phyloP scores from a whole-genome alignment of 2,329 filamentous ascomycete species.

The Fusarium oxysporum region DNA sequence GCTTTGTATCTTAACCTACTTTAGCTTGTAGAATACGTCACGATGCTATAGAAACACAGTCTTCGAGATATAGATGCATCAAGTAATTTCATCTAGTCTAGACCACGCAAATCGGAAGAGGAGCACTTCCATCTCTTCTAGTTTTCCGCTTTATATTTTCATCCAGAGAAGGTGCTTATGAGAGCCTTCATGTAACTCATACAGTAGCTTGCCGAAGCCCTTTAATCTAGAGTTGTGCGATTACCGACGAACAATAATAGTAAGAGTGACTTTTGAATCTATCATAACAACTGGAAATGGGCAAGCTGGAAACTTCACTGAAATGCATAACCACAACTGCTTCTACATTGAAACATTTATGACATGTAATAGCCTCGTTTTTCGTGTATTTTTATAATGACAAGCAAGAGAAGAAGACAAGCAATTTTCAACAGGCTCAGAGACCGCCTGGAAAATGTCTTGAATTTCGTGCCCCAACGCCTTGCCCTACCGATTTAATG shows the following conservation, averaged over 20 bases:
- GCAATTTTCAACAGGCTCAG: not conserved
- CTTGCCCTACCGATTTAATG: not conserved
- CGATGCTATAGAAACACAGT: not conserved
- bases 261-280: not conserved
- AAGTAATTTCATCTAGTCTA: not conserved
- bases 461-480: not conserved
- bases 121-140: not conserved
- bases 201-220: not conserved
- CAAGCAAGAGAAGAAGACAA: not conserved
- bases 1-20: not conserved
- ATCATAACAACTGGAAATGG: not conserved
- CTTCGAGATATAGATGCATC: not conserved
- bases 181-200: not conserved
- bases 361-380: not conserved
- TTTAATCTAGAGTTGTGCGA: not conserved
- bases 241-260: not conserved
- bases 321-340: not conserved
- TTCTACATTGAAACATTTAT: too few species aligned
- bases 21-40: not conserved
- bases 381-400: not conserved
- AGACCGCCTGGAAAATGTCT: not conserved
- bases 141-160: not conserved
- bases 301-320: not conserved
- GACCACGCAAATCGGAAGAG: not conserved
- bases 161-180: rapidly evolving